Evolutionary conservation across 176 grass and related monocot species (phyloP).

Genomic region (Typha latifolia): DNA sequence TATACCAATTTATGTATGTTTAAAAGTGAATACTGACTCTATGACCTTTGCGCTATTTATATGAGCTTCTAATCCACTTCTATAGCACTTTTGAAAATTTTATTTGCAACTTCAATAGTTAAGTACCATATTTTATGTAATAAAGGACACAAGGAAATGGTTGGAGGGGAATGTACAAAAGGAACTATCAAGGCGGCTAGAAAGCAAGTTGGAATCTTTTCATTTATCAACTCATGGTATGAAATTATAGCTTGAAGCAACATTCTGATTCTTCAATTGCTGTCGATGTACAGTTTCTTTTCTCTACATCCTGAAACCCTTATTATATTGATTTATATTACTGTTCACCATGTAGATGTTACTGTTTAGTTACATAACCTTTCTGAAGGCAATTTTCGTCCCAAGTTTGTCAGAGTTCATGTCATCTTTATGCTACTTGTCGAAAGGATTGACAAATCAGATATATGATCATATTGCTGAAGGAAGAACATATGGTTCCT

Average conservation of each 20-base stretch:
- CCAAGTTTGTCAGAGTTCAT: too few relatives aligned
- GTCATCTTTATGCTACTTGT: too few relatives aligned
- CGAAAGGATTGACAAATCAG: too few relatives aligned
- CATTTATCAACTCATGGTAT: conserved; percentile 35
- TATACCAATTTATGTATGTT: neutral
- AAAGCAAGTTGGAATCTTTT: conserved; percentile 35
- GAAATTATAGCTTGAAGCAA: conserved; percentile 3
- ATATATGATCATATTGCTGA: too few relatives aligned
- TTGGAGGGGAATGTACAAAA: conserved; percentile 34
- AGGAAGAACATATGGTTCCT: too few relatives aligned
- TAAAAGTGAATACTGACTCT: neutral
- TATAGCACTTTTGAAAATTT: neutral
- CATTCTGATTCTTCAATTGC: neutral
- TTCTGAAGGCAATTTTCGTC: too few relatives aligned
- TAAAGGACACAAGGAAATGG: conserved; percentile 52
- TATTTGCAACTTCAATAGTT: conserved; percentile 1
- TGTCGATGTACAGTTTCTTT: neutral
- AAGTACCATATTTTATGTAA: conserved; percentile 11
- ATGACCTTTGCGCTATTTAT: neutral
- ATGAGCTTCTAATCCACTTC: neutral
- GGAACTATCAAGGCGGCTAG: conserved; percentile 32
- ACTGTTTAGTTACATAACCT: too few relatives aligned
- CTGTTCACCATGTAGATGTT: too few relatives aligned
- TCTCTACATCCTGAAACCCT: neutral
- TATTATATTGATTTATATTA: too few relatives aligned